Percentiles rank a stretch among this genome's conserved stretches.
These are phyloP conservation scores for Aspergillus nidulans DNA, from an alignment of 495 filamentous ascomycete species.

Conservation along the genomic window DNA sequence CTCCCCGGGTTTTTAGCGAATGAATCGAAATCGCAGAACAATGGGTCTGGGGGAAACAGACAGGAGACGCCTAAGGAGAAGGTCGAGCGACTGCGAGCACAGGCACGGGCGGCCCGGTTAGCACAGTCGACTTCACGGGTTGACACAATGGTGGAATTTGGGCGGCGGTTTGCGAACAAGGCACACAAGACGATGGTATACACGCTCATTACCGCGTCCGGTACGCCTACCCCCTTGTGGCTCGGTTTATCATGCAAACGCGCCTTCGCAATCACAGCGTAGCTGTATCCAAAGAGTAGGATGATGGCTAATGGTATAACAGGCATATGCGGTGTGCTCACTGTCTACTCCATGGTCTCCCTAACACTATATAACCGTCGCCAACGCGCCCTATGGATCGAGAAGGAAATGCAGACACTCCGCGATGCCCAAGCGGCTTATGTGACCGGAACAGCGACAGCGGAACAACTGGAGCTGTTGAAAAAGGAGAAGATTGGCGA, in stretches of 20 bases:
- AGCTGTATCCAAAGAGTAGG: background rate
- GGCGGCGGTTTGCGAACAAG: conserved; percentile 72
- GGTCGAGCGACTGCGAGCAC: conserved; percentile 78
- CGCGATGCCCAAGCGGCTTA: conserved; percentile 57
- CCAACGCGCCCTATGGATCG: conserved; percentile 60
- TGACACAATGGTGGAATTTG: conserved; percentile 64
- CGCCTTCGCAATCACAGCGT: background rate
- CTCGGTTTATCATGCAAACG: background rate
- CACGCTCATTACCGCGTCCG: conserved; percentile 71
- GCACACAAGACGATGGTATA: conserved; percentile 76
- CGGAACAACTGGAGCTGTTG: conserved; percentile 44
- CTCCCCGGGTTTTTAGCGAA: conserved; percentile 32
- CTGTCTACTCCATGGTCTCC: conserved; percentile 75
- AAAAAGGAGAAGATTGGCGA: conserved; percentile 57
- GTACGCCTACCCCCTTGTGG: conserved; percentile 48
- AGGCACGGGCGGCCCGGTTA: conserved; percentile 64
- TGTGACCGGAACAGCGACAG: conserved; percentile 58
- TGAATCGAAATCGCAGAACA: conserved; percentile 15
- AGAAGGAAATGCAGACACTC: conserved; percentile 56
- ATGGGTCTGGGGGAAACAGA: conserved; percentile 28
- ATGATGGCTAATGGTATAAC: background rate
- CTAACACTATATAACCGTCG: conserved; percentile 83
- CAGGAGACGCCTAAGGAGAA: conserved; percentile 85
- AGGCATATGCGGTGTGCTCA: conserved; percentile 71
- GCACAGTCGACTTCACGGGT: conserved; percentile 57